Percentiles rank a stretch among this genome's conserved stretches.
These are phyloP conservation scores for Fusarium oxysporum DNA, from an alignment of 2,329 filamentous ascomycete species.

Conservation along the genomic window DNA sequence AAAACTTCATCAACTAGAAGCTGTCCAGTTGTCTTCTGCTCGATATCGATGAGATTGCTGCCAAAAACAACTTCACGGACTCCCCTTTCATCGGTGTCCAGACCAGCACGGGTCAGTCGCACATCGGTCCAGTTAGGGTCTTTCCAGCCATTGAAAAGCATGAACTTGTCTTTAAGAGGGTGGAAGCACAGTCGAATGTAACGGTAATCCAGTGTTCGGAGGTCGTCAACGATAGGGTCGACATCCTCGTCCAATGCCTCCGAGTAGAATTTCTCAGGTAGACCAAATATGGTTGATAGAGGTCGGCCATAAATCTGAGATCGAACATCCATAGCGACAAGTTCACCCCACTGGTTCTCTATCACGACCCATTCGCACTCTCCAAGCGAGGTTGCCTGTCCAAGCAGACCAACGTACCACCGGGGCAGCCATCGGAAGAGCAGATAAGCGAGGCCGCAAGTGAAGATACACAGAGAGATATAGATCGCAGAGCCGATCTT, in stretches of 20 bases:
- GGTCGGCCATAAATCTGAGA: conserved; percentile 64
- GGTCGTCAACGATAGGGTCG: conserved; percentile 78
- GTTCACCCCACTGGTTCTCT: conserved; percentile 98
- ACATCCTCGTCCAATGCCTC: conserved; percentile 69
- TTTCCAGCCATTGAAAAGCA: conserved; percentile 91
- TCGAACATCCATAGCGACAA: conserved; percentile 78
- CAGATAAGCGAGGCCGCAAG: conserved; percentile 83
- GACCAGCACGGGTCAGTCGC: conserved; percentile 77
- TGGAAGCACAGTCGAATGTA: conserved; percentile 96
- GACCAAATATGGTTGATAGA: conserved; percentile 74
- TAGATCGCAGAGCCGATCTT: conserved; percentile 76
- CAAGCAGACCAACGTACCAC: conserved; percentile 84
- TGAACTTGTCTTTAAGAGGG: conserved; percentile 87
- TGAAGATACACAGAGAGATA: conserved; percentile 74
- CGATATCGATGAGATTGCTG: conserved; percentile 89
- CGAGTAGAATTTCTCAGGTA: conserved; percentile 68
- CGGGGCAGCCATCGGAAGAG: conserved; percentile 89
- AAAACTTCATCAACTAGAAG: conserved; percentile 94
- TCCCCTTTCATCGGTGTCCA: conserved; percentile 90
- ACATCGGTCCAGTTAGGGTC: conserved; percentile 90
- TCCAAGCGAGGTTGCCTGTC: conserved; percentile 73
- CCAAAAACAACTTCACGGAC: conserved; percentile 89
- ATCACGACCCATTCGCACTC: conserved; percentile 92
- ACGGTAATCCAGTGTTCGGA: conserved; percentile 88
- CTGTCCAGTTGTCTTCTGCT: conserved; percentile 85